Base-by-base conservation (phyloP, 139 green algal genomes). In the Micractinium sp. region DNA sequence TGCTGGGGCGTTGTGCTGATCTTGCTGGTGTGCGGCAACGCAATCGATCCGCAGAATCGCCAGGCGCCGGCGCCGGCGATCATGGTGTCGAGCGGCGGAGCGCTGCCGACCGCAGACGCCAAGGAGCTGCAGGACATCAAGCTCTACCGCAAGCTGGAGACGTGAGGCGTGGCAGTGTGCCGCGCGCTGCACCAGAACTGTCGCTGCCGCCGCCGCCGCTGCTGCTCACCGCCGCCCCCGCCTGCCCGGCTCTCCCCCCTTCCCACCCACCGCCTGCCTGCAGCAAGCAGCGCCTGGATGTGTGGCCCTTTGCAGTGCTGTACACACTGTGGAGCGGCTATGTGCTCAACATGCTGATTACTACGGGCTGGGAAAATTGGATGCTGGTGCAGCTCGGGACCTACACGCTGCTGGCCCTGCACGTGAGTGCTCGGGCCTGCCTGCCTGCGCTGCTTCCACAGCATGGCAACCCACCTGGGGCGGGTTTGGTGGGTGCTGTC, bases 41-140 rank as follows among this genome's bases (percentile, higher is more conserved):
- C 47, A 56, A 56, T 5, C 47, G 47, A 56, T n/a, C 5, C 33
- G 12, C n/a, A 75, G 67, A 75, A 12, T 4, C 14, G 60, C 27
- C 5, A 35, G 67, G 67, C 23, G 2, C 2, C 20, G n/a, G 20
- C 35, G 5, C 23, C 29, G 25, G 33, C 74, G 29, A n/a, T n/a
- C 4, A 80, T 80, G 74, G 33, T n/a, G 74, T 80, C 33, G 3
- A 35, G 27, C 14, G 25, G 33, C 15, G 36, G 33, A 15, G 74
- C n/a, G 33, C 74, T 80, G 74, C 74, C 74, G 78, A 41, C 41
- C 29, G 75, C 82, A 3, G 39, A 90, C 19, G 89, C 73, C 23
- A 90, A 92, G 69, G 89, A 92, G 77, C 85, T 92, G 33, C 89
- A 92, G 39, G 22, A 87, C 66, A 79, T 92, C 18, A 41, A 36